Base-by-base conservation (phyloP, 768 basidiomycete species). In the Panus rudis region DNA sequence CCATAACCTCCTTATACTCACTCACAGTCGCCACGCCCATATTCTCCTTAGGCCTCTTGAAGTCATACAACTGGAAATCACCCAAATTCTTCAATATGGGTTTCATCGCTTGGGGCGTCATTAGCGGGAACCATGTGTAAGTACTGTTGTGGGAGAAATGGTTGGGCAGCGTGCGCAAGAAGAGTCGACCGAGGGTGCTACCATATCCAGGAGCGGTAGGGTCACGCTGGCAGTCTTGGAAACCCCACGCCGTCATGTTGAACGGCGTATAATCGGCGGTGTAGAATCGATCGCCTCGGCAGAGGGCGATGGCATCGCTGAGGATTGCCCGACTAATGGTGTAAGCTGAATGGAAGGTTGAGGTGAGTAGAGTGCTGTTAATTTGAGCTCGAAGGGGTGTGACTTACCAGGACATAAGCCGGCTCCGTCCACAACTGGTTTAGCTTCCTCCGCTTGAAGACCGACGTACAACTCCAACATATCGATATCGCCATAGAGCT, bases 81-180 rank as follows among this genome's bases (percentile, higher is more conserved):
- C 73, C 72, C 26, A 89, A 54, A 24, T 84, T 74, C 40, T 57
- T 68, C 42, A 90, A 63, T 56, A 79, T 59, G 1, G 54, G 62
- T 46, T 75, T 64, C 86, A 90, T 89, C 2, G 78, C 59, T 0
- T 70, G 66, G 3, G 88, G 89, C 0, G 81, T 84, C 79, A 90
- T 81, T 33, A 91, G 69, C n/a, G 89, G 84, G 80, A 90, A 91
- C 76, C 85, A 89, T 3, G 89, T 79, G 57, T 86, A 91, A 37
- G 76, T 65, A 46, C 82, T 85, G 58, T 83, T 78, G 45, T 75
- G 71, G 0, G 73, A 70, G 63, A 72, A 91, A 55, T 86, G 65
- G 38, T 78, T 62, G 2, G 89, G 87, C 1, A 91, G 71, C 16
- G 76, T 78, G 35, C 89, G 84, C 38, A 88, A 65, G 61, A 91